These are phyloP conservation scores for Radiomyces spectabilis DNA, from an alignment of 192 early-diverging fungal species.

Conservation along the genomic window DNA sequence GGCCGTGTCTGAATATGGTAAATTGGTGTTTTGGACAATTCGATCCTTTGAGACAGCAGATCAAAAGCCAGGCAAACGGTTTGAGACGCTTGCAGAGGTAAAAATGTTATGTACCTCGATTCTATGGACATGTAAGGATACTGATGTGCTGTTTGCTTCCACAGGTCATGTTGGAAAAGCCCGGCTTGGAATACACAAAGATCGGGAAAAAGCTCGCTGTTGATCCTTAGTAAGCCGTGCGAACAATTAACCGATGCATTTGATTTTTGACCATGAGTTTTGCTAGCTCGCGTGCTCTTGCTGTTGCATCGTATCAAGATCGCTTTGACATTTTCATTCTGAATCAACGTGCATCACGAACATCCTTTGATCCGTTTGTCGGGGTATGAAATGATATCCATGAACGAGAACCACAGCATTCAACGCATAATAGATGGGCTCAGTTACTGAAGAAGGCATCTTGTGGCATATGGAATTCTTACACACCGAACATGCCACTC, in stretches of 20 bases:
- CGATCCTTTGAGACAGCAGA: neutral
- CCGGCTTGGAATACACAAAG: conserved; percentile 13
- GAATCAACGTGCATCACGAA: conserved; percentile 4
- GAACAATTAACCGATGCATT: neutral
- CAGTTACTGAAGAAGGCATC: conserved; percentile 19
- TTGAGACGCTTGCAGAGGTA: conserved; percentile 13
- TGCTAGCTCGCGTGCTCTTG: conserved; percentile 17
- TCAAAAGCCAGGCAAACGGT: conserved; percentile 3
- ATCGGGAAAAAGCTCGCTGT: conserved; percentile 20
- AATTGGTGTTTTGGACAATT: conserved; percentile 11
- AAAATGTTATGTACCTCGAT: too few species aligned
- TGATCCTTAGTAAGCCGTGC: conserved; percentile 17
- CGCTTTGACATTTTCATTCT: conserved; percentile 17
- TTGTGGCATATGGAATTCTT: conserved; percentile 30
- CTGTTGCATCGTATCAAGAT: conserved; percentile 21
- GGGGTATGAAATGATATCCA: conserved; percentile 5
- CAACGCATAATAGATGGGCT: conserved; percentile 6
- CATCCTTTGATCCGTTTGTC: conserved; percentile 8
- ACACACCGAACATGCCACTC: neutral
- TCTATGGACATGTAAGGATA: neutral
- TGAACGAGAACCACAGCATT: too few species aligned
- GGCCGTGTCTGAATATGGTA: conserved; percentile 15
- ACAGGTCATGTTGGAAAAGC: conserved; percentile 4
- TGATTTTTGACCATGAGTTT: neutral
- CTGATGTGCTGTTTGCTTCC: neutral